These are phyloP conservation scores for Metschnikowia lachancei DNA, from an alignment of 805 yeast species.

Conservation along the genomic window DNA sequence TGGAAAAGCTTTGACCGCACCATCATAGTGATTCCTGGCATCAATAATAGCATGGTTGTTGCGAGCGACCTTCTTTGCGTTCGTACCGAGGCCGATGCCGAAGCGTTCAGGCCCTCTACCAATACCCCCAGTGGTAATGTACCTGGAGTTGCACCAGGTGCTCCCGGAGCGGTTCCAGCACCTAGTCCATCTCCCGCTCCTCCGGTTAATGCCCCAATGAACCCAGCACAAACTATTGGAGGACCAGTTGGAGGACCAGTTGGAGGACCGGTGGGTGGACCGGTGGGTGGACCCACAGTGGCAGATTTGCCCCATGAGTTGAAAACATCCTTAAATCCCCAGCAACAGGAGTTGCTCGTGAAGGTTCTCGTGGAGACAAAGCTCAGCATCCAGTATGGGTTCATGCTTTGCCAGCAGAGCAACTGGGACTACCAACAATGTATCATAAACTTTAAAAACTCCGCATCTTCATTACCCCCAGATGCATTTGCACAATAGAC, in stretches of 20 bases:
- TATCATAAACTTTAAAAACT: conserved; percentile 64
- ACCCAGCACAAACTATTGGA: background rate
- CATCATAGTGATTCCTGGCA: conserved; percentile 71
- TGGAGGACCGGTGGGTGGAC: background rate
- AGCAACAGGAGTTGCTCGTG: conserved; percentile 62
- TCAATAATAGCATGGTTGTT: conserved; percentile 67
- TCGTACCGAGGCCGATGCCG: conserved; percentile 23
- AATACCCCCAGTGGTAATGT: conserved; percentile 7
- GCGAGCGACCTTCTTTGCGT: conserved; percentile 81
- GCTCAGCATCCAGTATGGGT: conserved; percentile 72
- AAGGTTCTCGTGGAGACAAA: conserved; percentile 70
- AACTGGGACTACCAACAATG: conserved; percentile 77
- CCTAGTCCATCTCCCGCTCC: conserved; percentile 11
- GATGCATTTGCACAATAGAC: conserved; percentile 31
- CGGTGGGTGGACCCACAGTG: conserved; percentile 17
- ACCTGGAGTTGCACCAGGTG: conserved; percentile 13
- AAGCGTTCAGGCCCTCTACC: conserved; percentile 18
- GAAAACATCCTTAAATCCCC: conserved; percentile 46
- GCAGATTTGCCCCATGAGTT: conserved; percentile 57
- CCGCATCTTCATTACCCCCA: conserved; percentile 49
- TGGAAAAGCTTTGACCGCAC: conserved; percentile 83
- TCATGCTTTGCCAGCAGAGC: conserved; percentile 84
- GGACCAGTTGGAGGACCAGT: background rate
- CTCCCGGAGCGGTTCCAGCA: conserved; percentile 17
- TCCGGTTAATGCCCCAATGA: no score